Base-by-base conservation (phyloP, 192 early-diverging fungal genomes). In the Chytriomyces sp. region DNA sequence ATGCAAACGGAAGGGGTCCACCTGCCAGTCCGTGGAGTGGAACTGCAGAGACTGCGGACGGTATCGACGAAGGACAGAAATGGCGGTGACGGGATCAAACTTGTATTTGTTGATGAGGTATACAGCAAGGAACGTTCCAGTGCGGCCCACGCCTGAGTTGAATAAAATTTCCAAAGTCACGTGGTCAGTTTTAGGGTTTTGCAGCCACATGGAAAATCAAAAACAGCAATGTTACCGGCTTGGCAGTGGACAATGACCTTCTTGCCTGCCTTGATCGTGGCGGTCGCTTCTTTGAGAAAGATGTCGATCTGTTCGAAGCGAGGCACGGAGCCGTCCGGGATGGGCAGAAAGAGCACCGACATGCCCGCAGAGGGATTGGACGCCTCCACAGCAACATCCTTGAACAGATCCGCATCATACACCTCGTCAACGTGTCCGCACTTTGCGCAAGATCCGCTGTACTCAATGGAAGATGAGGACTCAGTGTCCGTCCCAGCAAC, bases 11-110 rank as follows among this genome's bases (percentile, higher is more conserved):
- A 87, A 87, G 8, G 86, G 86, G n/a, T 83, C 78, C 10, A 67
- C 49, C 45, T 78, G 82, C 86, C 86, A 87, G 63, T 85, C 86
- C 8, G 67, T 78, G 20, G 64, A n/a, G 61, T 82, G 77, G 46
- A 85, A 87, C 67, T 86, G 81, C 71, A 87, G 64, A 8, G 77
- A 79, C 72, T 87, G 86, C 3, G 86, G 86, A n/a, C 86, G 79
- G 57, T 78, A 62, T 3, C 49, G 48, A 1, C 86, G 79, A 18
- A 87, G 68, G 26, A 75, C 60, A 10, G 68, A 45, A 26, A 87
- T 50, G 44, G 83, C 86, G 20, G 81, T 77, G 13, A 72, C 16
- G 8, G 86, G 72, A 44, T 78, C 74, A 64, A 80, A 63, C n/a
- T 66, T 5, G 75, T 87, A 83, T 72, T 82, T 85, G 35, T 82